Base-by-base conservation (phyloP, 2,329 filamentous ascomycete species). In the Claviceps sorghi region DNA sequence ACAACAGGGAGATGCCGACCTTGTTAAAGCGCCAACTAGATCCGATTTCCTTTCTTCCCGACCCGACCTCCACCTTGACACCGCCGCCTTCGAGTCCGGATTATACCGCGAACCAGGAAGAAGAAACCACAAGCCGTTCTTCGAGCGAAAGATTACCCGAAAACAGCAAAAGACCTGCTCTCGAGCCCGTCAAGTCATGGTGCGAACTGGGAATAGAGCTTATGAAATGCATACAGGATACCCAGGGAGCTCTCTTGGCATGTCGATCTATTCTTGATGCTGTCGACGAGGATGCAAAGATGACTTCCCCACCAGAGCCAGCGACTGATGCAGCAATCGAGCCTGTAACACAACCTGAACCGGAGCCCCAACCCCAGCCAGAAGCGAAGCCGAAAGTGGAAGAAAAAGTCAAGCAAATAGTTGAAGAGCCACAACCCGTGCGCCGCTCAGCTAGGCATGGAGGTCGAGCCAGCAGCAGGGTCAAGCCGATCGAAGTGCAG, bases 31-130 rank as follows among this genome's bases (percentile, higher is more conserved):
- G 75, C 30, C 73, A 76, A 50, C 65, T 82, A 19, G 81, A 84
- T 52, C 80, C 80, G 0, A 73, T 82, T n/a, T 73, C 79, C 2
- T 83, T 79, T 61, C 68, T 84, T 0, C 79, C 79, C 0, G 68
- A 82, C 51, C 72, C 73, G 1, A 74, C 73, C 2, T 66, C 63
- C 45, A 59, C 60, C 3, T 58, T 75, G 15, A 68, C 65, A 9
- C 61, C 65, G 1, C 64, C 64, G 0, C 58, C 58, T 4, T 54
- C 58, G 17, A 57, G 54, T n/a, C 52, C 58, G 4, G 34, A 13
- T 22, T 32, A n/a, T 32, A 26, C 29, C 47, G 15, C 30, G 17
- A 52, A 38, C 10, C 15, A 7, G 32, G 49, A 51, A 26, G 26
- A 43, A 38, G 36, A 49, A 34, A 41, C 26, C 7, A 21, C 43